Percentiles rank a stretch among this genome's conserved stretches.
Conservation (phyloP, 2,329 filamentous ascomycete species). For the Stagonosporopsis rhizophila region DNA sequence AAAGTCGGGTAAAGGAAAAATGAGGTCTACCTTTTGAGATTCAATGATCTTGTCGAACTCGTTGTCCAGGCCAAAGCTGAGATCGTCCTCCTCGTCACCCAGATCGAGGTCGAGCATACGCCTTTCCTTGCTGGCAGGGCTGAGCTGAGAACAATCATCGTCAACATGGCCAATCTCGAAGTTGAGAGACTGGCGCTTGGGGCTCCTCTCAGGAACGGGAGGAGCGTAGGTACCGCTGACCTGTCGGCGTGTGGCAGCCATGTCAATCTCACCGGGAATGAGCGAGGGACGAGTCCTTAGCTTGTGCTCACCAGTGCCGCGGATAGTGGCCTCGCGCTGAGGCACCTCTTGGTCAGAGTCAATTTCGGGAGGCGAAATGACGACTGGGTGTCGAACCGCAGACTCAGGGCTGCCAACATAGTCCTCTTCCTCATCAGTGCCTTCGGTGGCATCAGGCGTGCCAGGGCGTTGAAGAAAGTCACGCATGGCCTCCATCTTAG, state of each 20-base stretch:
- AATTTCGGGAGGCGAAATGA: conserved; percentile 45
- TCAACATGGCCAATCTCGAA: conserved; percentile 44
- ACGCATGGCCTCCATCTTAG: conserved; percentile 49
- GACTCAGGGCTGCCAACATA: conserved; percentile 77
- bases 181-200: conserved; percentile 47
- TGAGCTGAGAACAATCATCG: conserved; percentile 41
- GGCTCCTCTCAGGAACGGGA: conserved; percentile 48
- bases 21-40: conserved; percentile 87
- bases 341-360: conserved; percentile 72
- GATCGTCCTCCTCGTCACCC: conserved; percentile 71
- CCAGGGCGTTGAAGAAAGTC: conserved; percentile 57
- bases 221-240: conserved; percentile 76
- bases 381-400: conserved; percentile 79
- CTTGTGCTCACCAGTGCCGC: conserved; percentile 77
- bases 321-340: conserved; percentile 85
- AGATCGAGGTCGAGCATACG: conserved; percentile 79
- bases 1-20: conserved; percentile 46
- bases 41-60: conserved; percentile 97
- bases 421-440: conserved; percentile 49
- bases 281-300: conserved; percentile 89
- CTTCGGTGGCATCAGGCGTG: conserved; percentile 57
- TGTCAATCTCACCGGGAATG: conserved; percentile 82
- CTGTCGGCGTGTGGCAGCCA: conserved; percentile 85
- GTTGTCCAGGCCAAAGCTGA: conserved; percentile 84
- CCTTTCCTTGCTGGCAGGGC: conserved; percentile 42